Base-by-base conservation (phyloP, 2,329 filamentous ascomycete species). In the Calonectria crousiana region DNA sequence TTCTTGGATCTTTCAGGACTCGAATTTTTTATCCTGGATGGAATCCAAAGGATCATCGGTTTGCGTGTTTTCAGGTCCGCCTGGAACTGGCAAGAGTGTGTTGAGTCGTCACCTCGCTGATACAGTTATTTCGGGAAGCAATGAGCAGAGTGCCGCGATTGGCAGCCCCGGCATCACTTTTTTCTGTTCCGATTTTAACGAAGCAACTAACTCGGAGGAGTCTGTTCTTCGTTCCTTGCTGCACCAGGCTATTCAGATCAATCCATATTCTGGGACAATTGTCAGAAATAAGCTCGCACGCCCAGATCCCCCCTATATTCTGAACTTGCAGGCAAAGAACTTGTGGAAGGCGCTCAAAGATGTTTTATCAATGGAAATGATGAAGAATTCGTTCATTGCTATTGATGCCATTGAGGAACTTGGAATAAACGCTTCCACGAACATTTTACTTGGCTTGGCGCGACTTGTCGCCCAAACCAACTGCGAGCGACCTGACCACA, bases 111-210 rank as follows among this genome's bases (percentile, higher is more conserved):
- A 38, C 41, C 30, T 72, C 5, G 36, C 30, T 3, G 62, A 72
- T 20, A 36, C n/a, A 20, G 36, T 67, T 6, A 32, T 34, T 18
- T 58, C 62, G 30, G 49, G 69, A 6, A 36, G 28, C 14, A 9
- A 18, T 11, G 44, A 58, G 18, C 30, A 38, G 32, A 53, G 18
- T 2, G 30, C n/a, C 9, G 30, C 20, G 3, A 41, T 32, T 16
- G 47, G n/a, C 52, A 53, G 38, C 38, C 34, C 47, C 3, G 36
- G n/a, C 16, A 30, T 52, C n/a, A 67, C 26, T 14, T 67, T 41
- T 38, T 72, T 72, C 51, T 72, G 62, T 49, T 72, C 69, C n/a
- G 36, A 72, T 14, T n/a, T 60, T 18, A 64, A 67, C n/a, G 51
- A 49, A 41, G 58, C 44, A 6, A 14, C 36, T 16, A 72, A 47